phyloP scores from a whole-genome alignment of 768 basidiomycete genomes.

The Lenzites betulinus region DNA sequence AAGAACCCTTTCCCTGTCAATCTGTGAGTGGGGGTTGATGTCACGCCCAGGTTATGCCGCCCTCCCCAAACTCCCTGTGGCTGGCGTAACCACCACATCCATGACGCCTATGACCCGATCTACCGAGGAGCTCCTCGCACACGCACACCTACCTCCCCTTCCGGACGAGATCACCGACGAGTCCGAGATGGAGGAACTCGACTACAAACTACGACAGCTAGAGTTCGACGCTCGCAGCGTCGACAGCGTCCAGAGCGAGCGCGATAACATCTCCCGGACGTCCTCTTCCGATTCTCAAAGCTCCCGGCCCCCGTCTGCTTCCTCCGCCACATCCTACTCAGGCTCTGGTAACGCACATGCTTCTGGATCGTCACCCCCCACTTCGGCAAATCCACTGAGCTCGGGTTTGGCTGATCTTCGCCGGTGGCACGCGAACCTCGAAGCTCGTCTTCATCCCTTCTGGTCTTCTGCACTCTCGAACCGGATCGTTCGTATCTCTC shows the following conservation, averaged over 20 bases:
- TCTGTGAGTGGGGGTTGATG: not conserved
- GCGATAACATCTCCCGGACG: constrained; percentile 4
- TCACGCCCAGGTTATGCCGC: constrained; percentile 63
- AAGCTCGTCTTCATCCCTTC: constrained; percentile 74
- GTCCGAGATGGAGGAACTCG: constrained; percentile 56
- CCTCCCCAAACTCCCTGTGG: constrained; percentile 52
- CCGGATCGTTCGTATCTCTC: constrained; percentile 59
- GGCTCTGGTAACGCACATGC: not conserved
- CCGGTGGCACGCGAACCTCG: constrained; percentile 72
- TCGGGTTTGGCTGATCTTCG: constrained; percentile 39
- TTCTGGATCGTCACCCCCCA: not conserved
- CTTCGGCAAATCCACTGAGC: not conserved
- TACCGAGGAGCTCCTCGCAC: constrained; percentile 51
- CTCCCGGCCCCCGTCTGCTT: constrained; percentile 13
- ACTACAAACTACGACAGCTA: constrained; percentile 48
- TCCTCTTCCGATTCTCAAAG: constrained; percentile 9
- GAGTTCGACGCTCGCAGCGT: constrained; percentile 29
- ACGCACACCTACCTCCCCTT: constrained; percentile 53
- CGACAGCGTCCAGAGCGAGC: constrained; percentile 6
- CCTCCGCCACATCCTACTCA: constrained; percentile 9
- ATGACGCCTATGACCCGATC: constrained; percentile 30
- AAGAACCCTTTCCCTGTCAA: constrained; percentile 7
- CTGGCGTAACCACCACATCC: constrained; percentile 25
- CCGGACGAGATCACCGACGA: constrained; percentile 64
- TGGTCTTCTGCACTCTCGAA: constrained; percentile 74